Percentiles rank a stretch among this genome's conserved stretches.
Conservation (phyloP, 148 eudicot genomes). For the Heliamphora exappendiculata region DNA sequence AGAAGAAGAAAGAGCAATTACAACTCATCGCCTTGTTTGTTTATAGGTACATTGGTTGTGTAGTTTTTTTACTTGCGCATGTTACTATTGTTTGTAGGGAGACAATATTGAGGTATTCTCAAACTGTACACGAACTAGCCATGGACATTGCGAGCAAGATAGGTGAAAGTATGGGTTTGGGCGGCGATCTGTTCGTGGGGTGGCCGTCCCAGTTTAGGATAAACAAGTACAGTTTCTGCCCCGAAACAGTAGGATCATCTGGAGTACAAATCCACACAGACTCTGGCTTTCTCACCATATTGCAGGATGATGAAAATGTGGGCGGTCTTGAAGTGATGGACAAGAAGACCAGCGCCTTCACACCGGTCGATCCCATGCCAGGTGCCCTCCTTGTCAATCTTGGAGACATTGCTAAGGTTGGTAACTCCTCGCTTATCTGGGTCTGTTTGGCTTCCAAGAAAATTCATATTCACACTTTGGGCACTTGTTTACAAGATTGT, state of each 20-base stretch:
- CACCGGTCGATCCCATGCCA: constrained; percentile 47
- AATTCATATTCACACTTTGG: too few relatives aligned
- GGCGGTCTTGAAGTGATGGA: constrained; percentile 75
- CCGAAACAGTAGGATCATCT: constrained; percentile 30
- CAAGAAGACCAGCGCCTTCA: constrained; percentile 26
- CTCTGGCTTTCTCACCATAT: constrained; percentile 60
- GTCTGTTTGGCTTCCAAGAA: not conserved
- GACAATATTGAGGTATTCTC: constrained; percentile 36
- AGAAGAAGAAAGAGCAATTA: too few relatives aligned
- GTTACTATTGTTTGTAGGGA: constrained; percentile 25
- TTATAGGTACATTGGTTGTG: too few relatives aligned
- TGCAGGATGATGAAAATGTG: constrained; percentile 62
- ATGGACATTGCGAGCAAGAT: constrained; percentile 33
- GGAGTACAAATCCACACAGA: constrained; percentile 68
- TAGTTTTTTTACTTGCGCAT: too few relatives aligned
- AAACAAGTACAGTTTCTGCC: constrained; percentile 46
- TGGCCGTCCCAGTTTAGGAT: constrained; percentile 49
- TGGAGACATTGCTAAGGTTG: constrained; percentile 59
- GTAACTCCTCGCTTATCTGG: constrained; percentile 7
- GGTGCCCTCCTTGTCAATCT: constrained; percentile 55
- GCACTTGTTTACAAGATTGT: too few relatives aligned
- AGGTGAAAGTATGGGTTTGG: constrained; percentile 40
- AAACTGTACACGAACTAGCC: constrained; percentile 38
- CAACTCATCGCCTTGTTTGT: too few relatives aligned
- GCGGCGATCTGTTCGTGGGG: constrained; percentile 26